Percentiles rank a stretch among this genome's conserved stretches.
Conservation (phyloP, 257 asterid species). For the Penstemon eatonii region DNA sequence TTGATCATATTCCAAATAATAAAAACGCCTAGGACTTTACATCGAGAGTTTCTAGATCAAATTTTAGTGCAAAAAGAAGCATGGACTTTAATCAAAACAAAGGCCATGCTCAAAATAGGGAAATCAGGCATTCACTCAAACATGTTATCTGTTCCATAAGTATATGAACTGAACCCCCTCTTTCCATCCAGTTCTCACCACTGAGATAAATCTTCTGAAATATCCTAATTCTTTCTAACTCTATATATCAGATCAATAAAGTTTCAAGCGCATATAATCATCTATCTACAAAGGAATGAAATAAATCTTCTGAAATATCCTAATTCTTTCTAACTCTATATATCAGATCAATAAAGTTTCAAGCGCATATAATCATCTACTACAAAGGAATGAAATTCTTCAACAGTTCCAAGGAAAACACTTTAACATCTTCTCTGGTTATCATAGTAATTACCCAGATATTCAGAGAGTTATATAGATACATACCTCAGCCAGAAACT, state of each 20-base stretch:
- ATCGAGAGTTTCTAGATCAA: too few relatives aligned
- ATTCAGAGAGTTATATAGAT: conserved; percentile 6
- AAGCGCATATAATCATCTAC: neutral
- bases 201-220: neutral
- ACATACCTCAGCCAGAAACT: conserved; percentile 68
- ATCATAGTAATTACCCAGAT: neutral
- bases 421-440: neutral
- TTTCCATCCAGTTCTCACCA: conserved; percentile 9
- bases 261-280: conserved; percentile 7
- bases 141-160: too few relatives aligned
- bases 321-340: neutral
- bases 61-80: too few relatives aligned
- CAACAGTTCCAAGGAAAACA: conserved; percentile 10
- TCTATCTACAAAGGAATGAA: neutral
- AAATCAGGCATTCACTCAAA: too few relatives aligned
- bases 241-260: neutral
- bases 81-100: too few relatives aligned
- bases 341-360: neutral
- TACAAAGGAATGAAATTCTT: conserved; percentile 5
- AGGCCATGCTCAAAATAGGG: too few relatives aligned
- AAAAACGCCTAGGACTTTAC: too few relatives aligned
- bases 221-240: neutral
- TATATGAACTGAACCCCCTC: too few relatives aligned
- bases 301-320: neutral
- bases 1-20: too few relatives aligned